phyloP scores from a whole-genome alignment of 164 flowering plant genomes.

The Brasenia schreberi region DNA sequence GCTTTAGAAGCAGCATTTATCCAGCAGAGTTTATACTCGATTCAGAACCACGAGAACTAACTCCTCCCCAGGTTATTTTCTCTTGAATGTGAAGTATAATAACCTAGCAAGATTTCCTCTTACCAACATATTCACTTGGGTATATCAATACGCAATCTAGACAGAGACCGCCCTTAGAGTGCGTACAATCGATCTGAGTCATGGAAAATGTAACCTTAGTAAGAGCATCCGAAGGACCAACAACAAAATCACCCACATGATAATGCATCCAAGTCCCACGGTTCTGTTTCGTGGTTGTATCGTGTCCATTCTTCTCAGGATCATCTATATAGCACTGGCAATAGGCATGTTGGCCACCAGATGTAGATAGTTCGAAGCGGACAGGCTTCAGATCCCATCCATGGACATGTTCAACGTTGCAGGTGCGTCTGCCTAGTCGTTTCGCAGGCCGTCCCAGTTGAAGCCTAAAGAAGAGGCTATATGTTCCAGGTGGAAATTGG shows the following conservation, averaged over 20 bases:
- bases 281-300: constrained; percentile 7
- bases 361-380: constrained; percentile 40
- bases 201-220: constrained; percentile 49
- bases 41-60: too few species aligned
- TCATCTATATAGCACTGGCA: constrained; percentile 33
- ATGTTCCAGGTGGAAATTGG: constrained; percentile 46
- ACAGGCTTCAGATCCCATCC: constrained; percentile 89
- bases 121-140: constrained; percentile 19
- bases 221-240: constrained; percentile 12
- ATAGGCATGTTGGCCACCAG: constrained; percentile 41
- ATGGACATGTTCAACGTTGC: constrained; percentile 45
- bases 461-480: constrained; percentile 46
- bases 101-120: not conserved
- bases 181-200: constrained; percentile 81
- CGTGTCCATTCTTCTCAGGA: constrained; percentile 19
- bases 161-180: constrained; percentile 70
- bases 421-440: constrained; percentile 32
- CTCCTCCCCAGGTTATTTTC: too few species aligned
- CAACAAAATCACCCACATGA: constrained; percentile 51
- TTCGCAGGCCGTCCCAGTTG: constrained; percentile 46
- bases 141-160: constrained; percentile 49
- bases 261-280: constrained; percentile 37
- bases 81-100: too few species aligned
- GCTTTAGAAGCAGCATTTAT: too few species aligned
- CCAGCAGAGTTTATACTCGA: too few species aligned